A percentile compares a stretch with the other conserved stretches of the same genome.
Conservation (phyloP, 306 rosid species). For the Prosopis cineraria region DNA sequence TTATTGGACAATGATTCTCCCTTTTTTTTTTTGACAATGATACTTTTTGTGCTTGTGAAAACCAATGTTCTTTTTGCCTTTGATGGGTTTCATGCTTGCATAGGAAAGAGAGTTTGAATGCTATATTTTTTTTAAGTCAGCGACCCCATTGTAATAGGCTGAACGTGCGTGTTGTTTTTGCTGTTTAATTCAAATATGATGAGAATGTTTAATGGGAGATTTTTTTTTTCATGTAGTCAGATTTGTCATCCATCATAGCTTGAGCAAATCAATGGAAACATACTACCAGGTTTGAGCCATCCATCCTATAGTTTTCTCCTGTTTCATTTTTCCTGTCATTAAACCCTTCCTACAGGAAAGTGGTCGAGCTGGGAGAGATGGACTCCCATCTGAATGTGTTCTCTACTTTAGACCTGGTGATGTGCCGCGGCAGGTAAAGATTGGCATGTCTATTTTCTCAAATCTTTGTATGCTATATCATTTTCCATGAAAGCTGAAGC, state of each 20-base stretch:
- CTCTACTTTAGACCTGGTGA: constrained; percentile 88
- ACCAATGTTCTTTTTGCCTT: constrained; percentile 16
- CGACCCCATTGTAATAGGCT: constrained; percentile 2
- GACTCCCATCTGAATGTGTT: constrained; percentile 94
- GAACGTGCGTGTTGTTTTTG: constrained; percentile 30
- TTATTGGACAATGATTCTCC: too few relatives aligned
- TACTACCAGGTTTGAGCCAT: constrained; percentile 80
- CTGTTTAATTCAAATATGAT: constrained; percentile 25
- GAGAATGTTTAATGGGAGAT: constrained; percentile 37
- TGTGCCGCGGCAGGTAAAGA: constrained; percentile 83
- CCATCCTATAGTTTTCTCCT: constrained; percentile 27
- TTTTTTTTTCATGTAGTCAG: constrained; percentile 71
- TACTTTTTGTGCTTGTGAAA: constrained; percentile 11
- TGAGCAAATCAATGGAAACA: constrained; percentile 98
- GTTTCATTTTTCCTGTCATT: constrained; percentile 27
- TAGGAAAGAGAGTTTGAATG: neutral
- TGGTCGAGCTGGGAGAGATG: constrained; percentile 98
- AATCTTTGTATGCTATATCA: constrained; percentile 9
- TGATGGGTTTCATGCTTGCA: neutral
- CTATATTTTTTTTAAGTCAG: neutral
- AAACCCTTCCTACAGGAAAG: constrained; percentile 72
- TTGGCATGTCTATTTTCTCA: constrained; percentile 5
- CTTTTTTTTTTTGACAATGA: too few relatives aligned
- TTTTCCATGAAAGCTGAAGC: constrained; percentile 26
- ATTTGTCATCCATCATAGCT: constrained; percentile 98